A percentile compares a stretch with the other conserved stretches of the same genome.
Conservation (phyloP, 1,284 basidiomycete genomes). For the Ganoderma multipileum region DNA sequence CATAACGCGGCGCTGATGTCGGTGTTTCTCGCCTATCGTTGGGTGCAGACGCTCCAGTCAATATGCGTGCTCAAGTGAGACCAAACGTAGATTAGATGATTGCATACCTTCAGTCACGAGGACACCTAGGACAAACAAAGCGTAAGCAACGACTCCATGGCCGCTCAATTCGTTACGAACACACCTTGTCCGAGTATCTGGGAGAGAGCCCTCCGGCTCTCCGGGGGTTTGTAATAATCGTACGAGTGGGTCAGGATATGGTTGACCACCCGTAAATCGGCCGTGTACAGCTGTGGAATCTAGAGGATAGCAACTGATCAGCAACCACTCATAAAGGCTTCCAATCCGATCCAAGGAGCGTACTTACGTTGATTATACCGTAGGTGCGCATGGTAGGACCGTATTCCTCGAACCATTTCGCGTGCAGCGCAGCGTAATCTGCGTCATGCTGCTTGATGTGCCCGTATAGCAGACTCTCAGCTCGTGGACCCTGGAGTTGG, state of each 20-base stretch:
- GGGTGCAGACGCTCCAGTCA: neutral
- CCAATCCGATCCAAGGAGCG: neutral
- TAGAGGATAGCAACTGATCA: neutral
- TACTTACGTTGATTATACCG: neutral
- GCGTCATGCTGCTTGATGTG: neutral
- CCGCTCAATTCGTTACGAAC: neutral
- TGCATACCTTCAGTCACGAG: conserved; percentile 7
- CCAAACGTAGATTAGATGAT: neutral
- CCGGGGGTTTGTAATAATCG: neutral
- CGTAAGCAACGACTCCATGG: neutral
- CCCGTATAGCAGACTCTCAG: neutral
- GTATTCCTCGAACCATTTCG: conserved; percentile 3
- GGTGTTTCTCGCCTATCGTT: conserved; percentile 6
- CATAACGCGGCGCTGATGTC: conserved; percentile 1
- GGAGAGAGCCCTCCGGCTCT: conserved; percentile 1
- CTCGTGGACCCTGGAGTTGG: neutral
- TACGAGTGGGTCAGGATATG: conserved; percentile 5
- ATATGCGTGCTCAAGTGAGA: neutral
- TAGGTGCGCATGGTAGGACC: neutral
- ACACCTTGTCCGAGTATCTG: conserved; percentile 6
- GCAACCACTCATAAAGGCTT: neutral
- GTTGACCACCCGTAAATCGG: neutral
- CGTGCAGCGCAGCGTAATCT: neutral
- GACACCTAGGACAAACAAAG: neutral
- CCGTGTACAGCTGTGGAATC: conserved; percentile 5